Percentiles rank a stretch among this genome's conserved stretches.
Evolutionary conservation across 257 asterid genomes (phyloP).

Genomic region (Petrea volubilis): DNA sequence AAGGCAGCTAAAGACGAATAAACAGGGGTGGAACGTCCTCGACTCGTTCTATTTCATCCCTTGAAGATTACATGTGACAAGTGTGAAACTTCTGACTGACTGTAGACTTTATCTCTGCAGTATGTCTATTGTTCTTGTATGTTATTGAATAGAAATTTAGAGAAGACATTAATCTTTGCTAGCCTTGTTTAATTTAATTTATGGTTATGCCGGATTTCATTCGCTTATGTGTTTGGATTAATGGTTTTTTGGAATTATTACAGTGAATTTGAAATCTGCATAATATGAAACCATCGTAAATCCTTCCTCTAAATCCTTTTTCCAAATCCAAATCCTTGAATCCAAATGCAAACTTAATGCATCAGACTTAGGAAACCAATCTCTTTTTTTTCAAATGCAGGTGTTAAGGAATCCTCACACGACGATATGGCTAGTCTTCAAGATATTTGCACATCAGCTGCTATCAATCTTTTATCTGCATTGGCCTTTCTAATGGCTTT

Average conservation of each 20-base stretch:
- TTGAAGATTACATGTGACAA: neutral
- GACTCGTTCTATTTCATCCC: neutral
- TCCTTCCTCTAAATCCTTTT: too few species aligned
- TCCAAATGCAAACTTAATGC: neutral
- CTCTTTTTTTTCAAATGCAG: constrained; percentile 10
- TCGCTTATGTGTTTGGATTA: too few species aligned
- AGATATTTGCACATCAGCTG: constrained; percentile 69
- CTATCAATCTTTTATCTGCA: constrained; percentile 80
- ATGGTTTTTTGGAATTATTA: too few species aligned
- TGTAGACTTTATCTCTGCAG: neutral
- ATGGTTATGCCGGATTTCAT: neutral
- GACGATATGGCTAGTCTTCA: constrained; percentile 72
- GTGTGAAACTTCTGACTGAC: neutral
- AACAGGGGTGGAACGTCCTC: neutral
- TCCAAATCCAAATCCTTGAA: too few species aligned
- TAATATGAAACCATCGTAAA: too few species aligned
- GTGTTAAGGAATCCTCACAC: constrained; percentile 32
- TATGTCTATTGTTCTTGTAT: neutral
- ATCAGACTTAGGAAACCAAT: neutral
- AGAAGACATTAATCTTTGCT: neutral
- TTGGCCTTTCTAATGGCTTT: constrained; percentile 80
- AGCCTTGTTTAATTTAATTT: neutral
- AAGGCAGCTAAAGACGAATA: neutral
- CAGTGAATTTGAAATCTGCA: too few species aligned
- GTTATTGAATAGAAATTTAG: neutral